Base-by-base conservation (phyloP, 2,329 filamentous ascomycete species). In the Saccharata proteae region DNA sequence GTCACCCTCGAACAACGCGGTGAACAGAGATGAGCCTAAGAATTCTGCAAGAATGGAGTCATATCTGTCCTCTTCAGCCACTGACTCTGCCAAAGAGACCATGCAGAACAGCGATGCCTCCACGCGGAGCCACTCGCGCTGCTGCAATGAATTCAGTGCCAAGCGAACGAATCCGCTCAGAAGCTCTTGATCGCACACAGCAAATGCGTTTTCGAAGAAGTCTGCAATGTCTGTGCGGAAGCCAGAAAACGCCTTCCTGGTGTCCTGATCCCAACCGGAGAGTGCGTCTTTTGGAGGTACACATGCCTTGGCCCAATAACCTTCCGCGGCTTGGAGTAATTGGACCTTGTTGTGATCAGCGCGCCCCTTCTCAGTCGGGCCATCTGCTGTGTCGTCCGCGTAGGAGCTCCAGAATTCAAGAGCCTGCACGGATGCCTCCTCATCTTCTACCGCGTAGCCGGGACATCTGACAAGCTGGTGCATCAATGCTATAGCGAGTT, bases 331-430 rank as follows among this genome's bases (percentile, higher is more conserved):
- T 39, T 73, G 65, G 42, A 75, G 68, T 13, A 82, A 61, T 34
- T 76, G 65, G 6, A 61, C 55, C 29, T 74, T 64, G 2, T 77
- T 74, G 6, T 62, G 52, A 6, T 61, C 55, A 36, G 37, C 44
- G 33, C 27, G 48, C 4, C 57, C 55, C 15, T 44, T 52, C 0
- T 46, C 37, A 34, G 54, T 42, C 2, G 41, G 41, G 57, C 62
- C 47, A 74, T 79, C 37, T 65, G 70, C 61, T 75, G 61, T 64
- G 9, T 71, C 70, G 53, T 85, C 81, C 5, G 81, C 71, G 48
- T 77, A 84, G 1, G 72, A 76, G 12, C 72, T 77, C 82, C 83
- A 90, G 49, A 90, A 88, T 44, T 90, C 81, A 10, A 88, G 65
- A 1, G 77, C 72, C 13, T 31, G 33, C 2, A 74, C 71, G 1